Evolutionary conservation across 1,284 basidiomycete genomes (phyloP).

Genomic region (Ganoderma lingzhi): DNA sequence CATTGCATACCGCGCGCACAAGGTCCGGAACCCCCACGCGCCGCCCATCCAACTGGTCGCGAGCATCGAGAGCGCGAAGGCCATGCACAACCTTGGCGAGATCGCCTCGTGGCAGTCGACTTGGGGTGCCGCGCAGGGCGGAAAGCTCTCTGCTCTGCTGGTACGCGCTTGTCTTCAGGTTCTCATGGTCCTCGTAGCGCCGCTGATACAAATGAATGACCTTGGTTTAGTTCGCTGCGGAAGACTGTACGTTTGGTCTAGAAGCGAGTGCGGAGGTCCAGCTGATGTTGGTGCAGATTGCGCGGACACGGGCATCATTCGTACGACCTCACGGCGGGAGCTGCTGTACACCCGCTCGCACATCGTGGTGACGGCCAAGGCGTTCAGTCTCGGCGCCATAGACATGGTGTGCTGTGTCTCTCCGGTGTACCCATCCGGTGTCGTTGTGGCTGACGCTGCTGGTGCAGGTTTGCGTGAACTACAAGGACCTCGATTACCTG

Average conservation of each 20-base stretch:
- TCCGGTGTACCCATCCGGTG: neutral
- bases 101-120: conserved; percentile 71
- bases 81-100: conserved; percentile 63
- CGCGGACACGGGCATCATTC: conserved; percentile 86
- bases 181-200: no score
- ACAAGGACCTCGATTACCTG: conserved; percentile 79
- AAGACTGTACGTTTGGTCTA: conserved; percentile 74
- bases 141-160: conserved; percentile 61
- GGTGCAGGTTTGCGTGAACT: conserved; percentile 88
- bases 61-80: conserved; percentile 83
- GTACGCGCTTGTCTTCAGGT: conserved; percentile 48
- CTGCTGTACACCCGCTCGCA: conserved; percentile 88
- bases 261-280: neutral
- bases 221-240: conserved; percentile 79
- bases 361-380: conserved; percentile 86
- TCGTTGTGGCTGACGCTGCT: neutral
- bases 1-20: conserved; percentile 36
- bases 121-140: conserved; percentile 53
- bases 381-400: conserved; percentile 85
- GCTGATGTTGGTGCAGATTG: conserved; percentile 60
- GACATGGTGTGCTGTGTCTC: conserved; percentile 73
- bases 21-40: conserved; percentile 27
- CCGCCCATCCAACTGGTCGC: conserved; percentile 70
- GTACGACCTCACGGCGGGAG: conserved; percentile 80
- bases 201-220: neutral